Evolutionary conservation across 108 stramenopile genomes (phyloP), one percentile per base, ranked within the genome.

Genomic region (Cyclotella kingstonii): DNA sequence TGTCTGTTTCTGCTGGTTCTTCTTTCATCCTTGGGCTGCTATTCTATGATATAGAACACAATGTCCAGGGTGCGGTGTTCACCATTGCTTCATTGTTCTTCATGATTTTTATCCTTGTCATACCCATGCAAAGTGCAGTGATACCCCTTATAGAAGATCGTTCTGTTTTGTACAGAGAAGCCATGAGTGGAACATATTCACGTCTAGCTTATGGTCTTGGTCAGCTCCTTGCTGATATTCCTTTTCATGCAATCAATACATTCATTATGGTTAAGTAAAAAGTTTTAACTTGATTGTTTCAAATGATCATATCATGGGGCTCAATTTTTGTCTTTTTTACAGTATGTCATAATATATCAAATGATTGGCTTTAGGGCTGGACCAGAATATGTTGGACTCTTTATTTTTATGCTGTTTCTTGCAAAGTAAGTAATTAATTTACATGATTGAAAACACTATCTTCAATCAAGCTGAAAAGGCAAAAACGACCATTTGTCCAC

Each of bases 71-170:
- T n/a, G 76, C 76, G 27, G 64, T 77, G 0, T 77, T 71, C 47
- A 42, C 76, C 2, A 77, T 77, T 29, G 76, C 46, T 4, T 56
- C 68, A 12, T 62, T 77, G 21, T 77, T 77, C 54, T 77, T 77
- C 65, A 34, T 77, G 43, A 36, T 34, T 2, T 77, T 77, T 66
- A 60, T 77, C 0, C 54, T 77, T 14, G 76, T 77, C 43, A 73
- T 78, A 18, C 77, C 77, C 28, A 78, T 78, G 77, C 71, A 73
- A 36, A 60, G 66, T 10, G 54, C 77, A 6, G 77, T 78, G 0
- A 57, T 78, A 30, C 73, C 78, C 12, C 40, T 75, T n/a, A 49
- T 80, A 14, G 68, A 75, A 22, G 78, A 80, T 34, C 30, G 78
- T 19, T 65, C 78, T 10, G 78, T 80, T 2, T 56, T 80, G 2